A percentile compares a stretch with the other conserved stretches of the same genome.
Conservation (phyloP, 768 basidiomycete species). For the Lactifluus volemus region DNA sequence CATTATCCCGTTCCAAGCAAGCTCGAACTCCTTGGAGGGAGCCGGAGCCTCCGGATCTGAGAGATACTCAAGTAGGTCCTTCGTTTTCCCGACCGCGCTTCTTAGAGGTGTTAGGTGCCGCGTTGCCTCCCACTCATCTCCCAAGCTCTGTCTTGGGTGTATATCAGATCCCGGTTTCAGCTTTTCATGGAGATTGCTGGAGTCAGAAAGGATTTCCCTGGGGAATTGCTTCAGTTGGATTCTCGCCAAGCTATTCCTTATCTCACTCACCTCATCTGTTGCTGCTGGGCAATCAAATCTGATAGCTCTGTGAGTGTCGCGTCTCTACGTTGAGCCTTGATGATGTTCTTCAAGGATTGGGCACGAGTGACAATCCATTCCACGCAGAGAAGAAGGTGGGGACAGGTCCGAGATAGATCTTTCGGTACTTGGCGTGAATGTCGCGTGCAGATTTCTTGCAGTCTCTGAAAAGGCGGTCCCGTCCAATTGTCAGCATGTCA, state of each 20-base stretch:
- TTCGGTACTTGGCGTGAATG: conserved; percentile 2
- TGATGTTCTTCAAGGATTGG: not conserved
- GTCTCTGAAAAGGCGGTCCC: not conserved
- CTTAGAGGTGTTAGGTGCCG: not conserved
- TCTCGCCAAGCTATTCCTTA: too few relatives aligned
- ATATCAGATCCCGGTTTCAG: not conserved
- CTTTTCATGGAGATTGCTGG: not conserved
- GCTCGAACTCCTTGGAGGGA: conserved; percentile 1
- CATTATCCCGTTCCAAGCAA: conserved; percentile 13
- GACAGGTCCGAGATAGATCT: conserved; percentile 5
- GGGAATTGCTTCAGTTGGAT: not conserved
- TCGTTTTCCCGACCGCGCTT: not conserved
- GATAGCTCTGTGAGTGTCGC: conserved; percentile 2
- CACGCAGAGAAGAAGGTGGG: conserved; percentile 13
- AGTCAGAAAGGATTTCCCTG: not conserved
- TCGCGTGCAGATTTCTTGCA: conserved; percentile 2
- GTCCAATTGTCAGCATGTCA: not conserved
- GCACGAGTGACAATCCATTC: conserved; percentile 3
- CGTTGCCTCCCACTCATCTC: not conserved
- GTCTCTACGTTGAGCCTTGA: not conserved
- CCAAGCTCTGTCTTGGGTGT: not conserved
- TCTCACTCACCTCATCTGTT: conserved; percentile 1
- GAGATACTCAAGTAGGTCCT: not conserved
- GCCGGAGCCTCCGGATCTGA: not conserved
- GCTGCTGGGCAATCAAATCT: not conserved